Evolutionary conservation across 495 filamentous ascomycete genomes (phyloP).

Genomic region (Talaromyces wortmannii): DNA sequence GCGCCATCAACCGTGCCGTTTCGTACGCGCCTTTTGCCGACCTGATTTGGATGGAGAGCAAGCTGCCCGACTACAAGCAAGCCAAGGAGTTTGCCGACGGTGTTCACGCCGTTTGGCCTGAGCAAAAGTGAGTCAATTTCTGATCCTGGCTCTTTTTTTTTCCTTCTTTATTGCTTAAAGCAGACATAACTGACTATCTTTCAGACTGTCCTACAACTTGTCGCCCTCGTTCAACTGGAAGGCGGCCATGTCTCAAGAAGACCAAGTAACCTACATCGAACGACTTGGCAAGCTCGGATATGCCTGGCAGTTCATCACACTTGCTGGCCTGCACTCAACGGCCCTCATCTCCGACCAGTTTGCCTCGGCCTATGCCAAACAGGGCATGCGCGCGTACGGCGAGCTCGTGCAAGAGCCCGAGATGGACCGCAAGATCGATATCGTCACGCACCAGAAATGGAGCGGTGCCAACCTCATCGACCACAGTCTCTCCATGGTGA

Average conservation of each 20-base stretch:
- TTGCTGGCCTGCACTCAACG: conserved; percentile 94
- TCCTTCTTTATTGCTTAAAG: not conserved
- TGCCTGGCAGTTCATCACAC: conserved; percentile 99
- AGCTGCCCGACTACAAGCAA: conserved; percentile 86
- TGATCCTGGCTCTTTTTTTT: not conserved
- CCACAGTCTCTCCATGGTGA: conserved; percentile 94
- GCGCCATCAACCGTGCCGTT: conserved; percentile 83
- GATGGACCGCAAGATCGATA: conserved; percentile 83
- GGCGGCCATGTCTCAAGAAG: conserved; percentile 83
- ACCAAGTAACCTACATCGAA: conserved; percentile 96
- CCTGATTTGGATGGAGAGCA: conserved; percentile 99
- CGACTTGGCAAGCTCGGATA: conserved; percentile 84
- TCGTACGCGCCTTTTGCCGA: conserved; percentile 94
- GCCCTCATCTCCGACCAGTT: conserved; percentile 87
- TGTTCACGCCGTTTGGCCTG: conserved; percentile 89
- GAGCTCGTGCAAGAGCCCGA: conserved; percentile 97
- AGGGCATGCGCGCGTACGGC: conserved; percentile 95
- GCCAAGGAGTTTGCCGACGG: conserved; percentile 92
- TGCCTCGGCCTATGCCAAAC: conserved; percentile 68
- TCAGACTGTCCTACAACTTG: conserved; percentile 88
- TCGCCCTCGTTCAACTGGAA: conserved; percentile 99
- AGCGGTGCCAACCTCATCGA: conserved; percentile 91
- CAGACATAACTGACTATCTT: not conserved
- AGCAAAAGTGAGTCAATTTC: conserved; percentile 73
- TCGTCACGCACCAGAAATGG: conserved; percentile 99